Conservation (phyloP, 2,329 filamentous ascomycete genomes). For the Fusarium newnesense region DNA sequence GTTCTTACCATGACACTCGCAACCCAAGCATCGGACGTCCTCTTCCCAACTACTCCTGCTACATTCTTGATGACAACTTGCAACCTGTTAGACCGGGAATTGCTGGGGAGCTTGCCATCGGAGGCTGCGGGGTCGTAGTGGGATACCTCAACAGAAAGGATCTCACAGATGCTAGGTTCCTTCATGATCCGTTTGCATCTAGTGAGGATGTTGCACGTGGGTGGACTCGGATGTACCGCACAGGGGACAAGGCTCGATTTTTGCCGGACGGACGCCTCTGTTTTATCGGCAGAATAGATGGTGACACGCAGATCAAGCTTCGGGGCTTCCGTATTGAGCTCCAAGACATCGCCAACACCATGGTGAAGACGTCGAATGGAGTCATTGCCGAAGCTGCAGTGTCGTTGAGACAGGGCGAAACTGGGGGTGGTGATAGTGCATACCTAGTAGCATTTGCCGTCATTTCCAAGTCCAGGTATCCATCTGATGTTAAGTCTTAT, state of each 20-base stretch:
- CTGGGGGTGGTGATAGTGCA: not conserved
- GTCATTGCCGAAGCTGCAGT: too few relatives aligned
- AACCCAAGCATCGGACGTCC: not conserved
- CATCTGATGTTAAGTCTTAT: not conserved
- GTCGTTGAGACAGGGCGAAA: too few relatives aligned
- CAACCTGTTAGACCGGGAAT: not conserved
- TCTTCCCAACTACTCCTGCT: constrained; percentile 3
- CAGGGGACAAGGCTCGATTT: constrained; percentile 3
- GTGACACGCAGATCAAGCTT: constrained; percentile 7
- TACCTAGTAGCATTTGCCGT: not conserved
- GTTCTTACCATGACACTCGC: not conserved
- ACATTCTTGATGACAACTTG: not conserved
- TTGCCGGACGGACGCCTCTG: not conserved
- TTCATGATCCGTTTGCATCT: not conserved
- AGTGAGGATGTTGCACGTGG: not conserved
- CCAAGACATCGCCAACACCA: constrained; percentile 4
- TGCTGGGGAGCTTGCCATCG: not conserved
- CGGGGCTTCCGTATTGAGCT: constrained; percentile 10
- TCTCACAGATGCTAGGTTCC: not conserved
- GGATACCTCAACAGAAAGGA: constrained; percentile 1
- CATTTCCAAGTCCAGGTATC: not conserved
- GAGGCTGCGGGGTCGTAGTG: not conserved
- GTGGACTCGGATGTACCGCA: constrained; percentile 1
- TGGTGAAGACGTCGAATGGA: not conserved
- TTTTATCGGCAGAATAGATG: not conserved